Evolutionary conservation across 1,284 basidiomycete species (phyloP), one percentile per base, ranked within the genome.

Genomic region (Puccinia polysora): DNA sequence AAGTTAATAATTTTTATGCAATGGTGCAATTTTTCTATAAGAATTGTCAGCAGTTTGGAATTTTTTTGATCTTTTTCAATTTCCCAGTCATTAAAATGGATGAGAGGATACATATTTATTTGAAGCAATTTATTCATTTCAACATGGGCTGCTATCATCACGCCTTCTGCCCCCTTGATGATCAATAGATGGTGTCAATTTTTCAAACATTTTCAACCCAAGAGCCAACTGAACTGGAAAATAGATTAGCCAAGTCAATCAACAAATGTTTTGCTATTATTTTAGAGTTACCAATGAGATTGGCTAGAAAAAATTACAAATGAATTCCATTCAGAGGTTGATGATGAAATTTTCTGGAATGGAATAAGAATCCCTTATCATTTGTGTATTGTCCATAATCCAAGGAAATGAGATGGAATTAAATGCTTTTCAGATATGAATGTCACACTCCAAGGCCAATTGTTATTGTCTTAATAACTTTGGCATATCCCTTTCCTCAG

Each of bases 1-100:
- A 59, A 50, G 38, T 63, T 62, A 36, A 71, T 58, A 15, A 71
- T 28, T 15, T 45, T 63, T 25, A 71, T 71, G 47, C 62, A 63
- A 10, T 71, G 58, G 15, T 49, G 58, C 7, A 71, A 23, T 0
- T 4, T 60, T 32, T 63, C 28, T 40, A 58, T 30, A 43, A 6
- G 32, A 5, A 32, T 20, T 49, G 10, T 59, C 55, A 7, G 20
- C 55, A 14, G 56, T 18, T 36, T 18, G 43, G 15, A 30, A 28
- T 32, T 49, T 30, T 18, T 45, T 6, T 14, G 60, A 15, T 30
- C 25, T 38, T 2, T 34, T 23, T 60, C 38, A 20, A 43, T 18
- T 25, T 43, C 28, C 58, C 38, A 12, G 28, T 8, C 32, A 56
- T 56, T 34, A 30, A n/a, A n/a, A n/a, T n/a, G n/a, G n/a, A n/a